These are phyloP conservation scores for Cyberlindnera mycetangii DNA, from an alignment of 805 yeast genomes.

Conservation along the genomic window DNA sequence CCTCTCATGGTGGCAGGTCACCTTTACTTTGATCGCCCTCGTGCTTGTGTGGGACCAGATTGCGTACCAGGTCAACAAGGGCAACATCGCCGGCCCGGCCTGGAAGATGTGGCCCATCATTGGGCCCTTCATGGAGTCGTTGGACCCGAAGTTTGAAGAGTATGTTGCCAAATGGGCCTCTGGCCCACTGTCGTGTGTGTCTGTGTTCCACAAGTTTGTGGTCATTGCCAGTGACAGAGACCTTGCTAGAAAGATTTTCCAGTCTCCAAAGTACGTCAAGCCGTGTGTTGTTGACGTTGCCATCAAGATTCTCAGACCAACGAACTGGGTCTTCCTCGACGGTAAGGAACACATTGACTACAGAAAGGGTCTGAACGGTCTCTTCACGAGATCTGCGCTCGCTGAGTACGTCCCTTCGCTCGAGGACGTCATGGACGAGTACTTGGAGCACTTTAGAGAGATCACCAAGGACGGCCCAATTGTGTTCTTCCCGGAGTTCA, in stretches of 20 bases:
- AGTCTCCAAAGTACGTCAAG: conserved; percentile 82
- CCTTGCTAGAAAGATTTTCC: conserved; percentile 80
- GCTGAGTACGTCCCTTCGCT: conserved; percentile 80
- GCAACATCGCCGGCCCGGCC: conserved; percentile 85
- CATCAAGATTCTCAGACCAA: conserved; percentile 85
- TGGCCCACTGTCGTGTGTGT: conserved; percentile 93
- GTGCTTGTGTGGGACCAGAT: conserved; percentile 68
- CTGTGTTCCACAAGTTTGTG: conserved; percentile 96
- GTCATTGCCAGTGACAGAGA: conserved; percentile 90
- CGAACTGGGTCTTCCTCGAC: conserved; percentile 97
- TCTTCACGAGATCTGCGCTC: conserved; percentile 82
- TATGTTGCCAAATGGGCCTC: conserved; percentile 91
- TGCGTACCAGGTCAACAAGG: conserved; percentile 77
- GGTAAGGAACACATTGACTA: conserved; percentile 95
- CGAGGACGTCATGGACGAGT: conserved; percentile 81
- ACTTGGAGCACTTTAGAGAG: conserved; percentile 63
- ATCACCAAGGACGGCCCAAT: conserved; percentile 60
- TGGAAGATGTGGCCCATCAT: conserved; percentile 91
- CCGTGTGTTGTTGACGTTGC: conserved; percentile 99
- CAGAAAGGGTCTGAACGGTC: conserved; percentile 84
- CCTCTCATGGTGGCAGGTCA: conserved; percentile 53
- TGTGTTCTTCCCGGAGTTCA: conserved; percentile 86
- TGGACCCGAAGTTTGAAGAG: conserved; percentile 94
- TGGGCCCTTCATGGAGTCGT: conserved; percentile 91
- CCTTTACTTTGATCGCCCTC: conserved; percentile 44